Percentiles rank a stretch among this genome's conserved stretches.
Evolutionary conservation across 129 eudicot genomes (phyloP).

Genomic region (Lonicera japonica): DNA sequence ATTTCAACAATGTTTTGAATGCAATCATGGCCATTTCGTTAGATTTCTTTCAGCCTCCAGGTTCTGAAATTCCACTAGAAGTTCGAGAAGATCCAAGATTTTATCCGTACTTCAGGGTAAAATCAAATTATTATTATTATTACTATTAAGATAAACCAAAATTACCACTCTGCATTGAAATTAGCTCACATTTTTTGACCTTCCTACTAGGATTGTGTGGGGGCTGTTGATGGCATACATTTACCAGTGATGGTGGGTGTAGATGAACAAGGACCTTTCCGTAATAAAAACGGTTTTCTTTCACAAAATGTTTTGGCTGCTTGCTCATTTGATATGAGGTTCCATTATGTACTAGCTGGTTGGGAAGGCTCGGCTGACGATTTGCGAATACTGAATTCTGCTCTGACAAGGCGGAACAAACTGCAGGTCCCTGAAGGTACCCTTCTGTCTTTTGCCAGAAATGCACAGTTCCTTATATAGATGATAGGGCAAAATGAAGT

Average conservation of each 20-base stretch:
- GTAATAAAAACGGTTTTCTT: conserved; percentile 44
- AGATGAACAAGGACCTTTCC: conserved; percentile 62
- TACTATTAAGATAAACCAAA: background rate
- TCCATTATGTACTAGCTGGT: conserved; percentile 59
- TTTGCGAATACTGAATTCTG: conserved; percentile 44
- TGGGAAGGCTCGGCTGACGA: conserved; percentile 67
- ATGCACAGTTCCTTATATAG: background rate
- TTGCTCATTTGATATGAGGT: conserved; percentile 61
- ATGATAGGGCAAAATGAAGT: background rate
- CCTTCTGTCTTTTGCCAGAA: background rate
- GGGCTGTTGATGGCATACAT: conserved; percentile 58
- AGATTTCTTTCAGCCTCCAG: conserved; percentile 53
- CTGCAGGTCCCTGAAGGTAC: conserved; percentile 54
- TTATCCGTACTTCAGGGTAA: conserved; percentile 57
- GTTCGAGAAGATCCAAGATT: conserved; percentile 53
- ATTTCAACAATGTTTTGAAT: conserved; percentile 59
- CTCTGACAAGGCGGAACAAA: conserved; percentile 53
- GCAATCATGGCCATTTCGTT: conserved; percentile 48
- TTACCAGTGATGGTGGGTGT: conserved; percentile 51
- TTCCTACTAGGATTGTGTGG: conserved; percentile 49
- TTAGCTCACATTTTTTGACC: background rate
- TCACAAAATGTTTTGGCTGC: conserved; percentile 55
- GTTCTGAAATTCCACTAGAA: conserved; percentile 51
- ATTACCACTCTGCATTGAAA: background rate
- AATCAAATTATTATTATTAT: too few species aligned